Conservation (phyloP, 179 eudicot genomes). For the Drosera spatulata region DNA sequence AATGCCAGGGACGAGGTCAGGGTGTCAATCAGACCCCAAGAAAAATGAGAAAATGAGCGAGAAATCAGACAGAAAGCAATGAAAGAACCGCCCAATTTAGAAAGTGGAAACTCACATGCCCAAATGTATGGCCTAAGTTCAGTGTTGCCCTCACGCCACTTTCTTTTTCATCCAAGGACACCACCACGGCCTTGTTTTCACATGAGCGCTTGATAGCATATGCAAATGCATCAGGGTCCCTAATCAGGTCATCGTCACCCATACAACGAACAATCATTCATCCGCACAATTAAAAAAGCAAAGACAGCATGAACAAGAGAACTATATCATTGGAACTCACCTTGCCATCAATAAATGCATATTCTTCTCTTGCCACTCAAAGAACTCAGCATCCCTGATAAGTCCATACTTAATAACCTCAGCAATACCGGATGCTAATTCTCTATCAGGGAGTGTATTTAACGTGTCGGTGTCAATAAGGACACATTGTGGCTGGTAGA, state of each 20-base stretch:
- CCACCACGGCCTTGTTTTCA: constrained; percentile 98
- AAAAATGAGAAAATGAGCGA: neutral
- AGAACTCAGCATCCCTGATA: constrained; percentile 84
- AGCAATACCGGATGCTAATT: constrained; percentile 90
- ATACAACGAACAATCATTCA: too few relatives aligned
- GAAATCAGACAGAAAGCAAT: neutral
- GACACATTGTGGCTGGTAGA: constrained; percentile 98
- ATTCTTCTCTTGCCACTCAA: constrained; percentile 96
- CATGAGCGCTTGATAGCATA: constrained; percentile 98
- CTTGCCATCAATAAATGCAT: constrained; percentile 74
- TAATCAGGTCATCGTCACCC: constrained; percentile 3
- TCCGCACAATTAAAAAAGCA: too few relatives aligned
- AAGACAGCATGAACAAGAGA: too few relatives aligned
- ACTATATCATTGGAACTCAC: constrained; percentile 14
- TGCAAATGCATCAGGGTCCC: constrained; percentile 76
- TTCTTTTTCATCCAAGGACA: constrained; percentile 93
- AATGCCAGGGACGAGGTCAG: too few relatives aligned
- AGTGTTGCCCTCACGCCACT: constrained; percentile 87
- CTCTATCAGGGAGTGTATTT: constrained; percentile 87
- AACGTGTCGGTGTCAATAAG: constrained; percentile 83
- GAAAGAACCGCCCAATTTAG: neutral
- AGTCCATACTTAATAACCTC: constrained; percentile 95
- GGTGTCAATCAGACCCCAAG: neutral
- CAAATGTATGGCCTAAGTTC: constrained; percentile 98
- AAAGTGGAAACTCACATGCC: constrained; percentile 65